Evolutionary conservation across 371 early-diverging fungal species (phyloP), one percentile per base, ranked within the genome.

Genomic region (Actinomortierella ambigua): DNA sequence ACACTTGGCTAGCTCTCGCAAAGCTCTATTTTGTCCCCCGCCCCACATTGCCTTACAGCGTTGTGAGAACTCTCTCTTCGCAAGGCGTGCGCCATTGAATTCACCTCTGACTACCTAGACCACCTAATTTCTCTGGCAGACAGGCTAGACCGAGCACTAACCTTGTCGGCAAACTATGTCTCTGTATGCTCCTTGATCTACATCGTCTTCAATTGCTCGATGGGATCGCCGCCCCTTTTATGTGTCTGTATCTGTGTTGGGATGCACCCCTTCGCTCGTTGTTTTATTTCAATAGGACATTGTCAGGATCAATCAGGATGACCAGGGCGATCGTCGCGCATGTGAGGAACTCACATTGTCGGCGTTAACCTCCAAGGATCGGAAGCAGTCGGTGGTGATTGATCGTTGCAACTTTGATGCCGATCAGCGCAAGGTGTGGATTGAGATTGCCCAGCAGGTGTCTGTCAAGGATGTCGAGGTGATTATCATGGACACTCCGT

Each of bases 391-490:
- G 58, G 89, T 91, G 13, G 79, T 92, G 59, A 76, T 92, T 17
- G 92, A 92, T 69, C 85, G 91, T 22, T 87, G 89, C 76, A 92
- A 92, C 77, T 92, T 90, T 83, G 88, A 92, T 62, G 78, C 78
- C 40, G 69, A 78, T 50, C 91, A 92, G 71, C 82, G 92, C 61
- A 85, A 82, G 64, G 83, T 84, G 39, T 92, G 90, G 90, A 69
- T 90, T 26, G 80, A 81, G 20, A 68, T 91, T 48, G 92, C 90
- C 22, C 60, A 77, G 27, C 76, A 85, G 15, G 77, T 82, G 20
- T 75, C 80, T 41, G 78, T 85, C 29, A 76, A 83, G n/a, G 63
- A 67, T 40, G 80, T 90, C 13, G 85, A 92, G 66, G 88, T 87
- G 20, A 83, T 92, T 57, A 85, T 90, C 52, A 79, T 92, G 63